These are phyloP conservation scores for Phytophthora hibernalis DNA, from an alignment of 352 stramenopile genomes.

Conservation along the genomic window DNA sequence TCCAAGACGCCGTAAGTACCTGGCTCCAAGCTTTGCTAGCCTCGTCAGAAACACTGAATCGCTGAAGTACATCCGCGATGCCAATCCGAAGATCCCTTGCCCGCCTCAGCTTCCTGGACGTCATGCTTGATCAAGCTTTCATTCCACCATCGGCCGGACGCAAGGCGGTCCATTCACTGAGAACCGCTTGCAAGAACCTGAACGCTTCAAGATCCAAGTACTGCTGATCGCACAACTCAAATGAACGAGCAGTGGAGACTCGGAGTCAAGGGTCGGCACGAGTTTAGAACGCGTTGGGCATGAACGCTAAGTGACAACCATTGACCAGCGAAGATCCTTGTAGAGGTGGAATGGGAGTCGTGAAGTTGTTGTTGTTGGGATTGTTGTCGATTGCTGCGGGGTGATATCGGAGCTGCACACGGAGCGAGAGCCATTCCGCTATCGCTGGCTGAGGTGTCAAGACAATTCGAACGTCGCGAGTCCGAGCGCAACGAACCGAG, in stretches of 20 bases:
- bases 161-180: no score
- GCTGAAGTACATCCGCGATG: conserved; percentile 1
- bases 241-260: conserved; percentile 21
- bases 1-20: conserved; percentile 1
- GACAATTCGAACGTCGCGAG: conserved; percentile 19
- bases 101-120: conserved; percentile 5
- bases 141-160: no score
- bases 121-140: not conserved
- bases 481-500: conserved; percentile 1
- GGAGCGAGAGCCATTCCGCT: conserved; percentile 16
- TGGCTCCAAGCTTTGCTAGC: conserved; percentile 5
- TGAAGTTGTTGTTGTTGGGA: conserved; percentile 13
- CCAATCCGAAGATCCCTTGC: conserved; percentile 8
- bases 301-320: not conserved
- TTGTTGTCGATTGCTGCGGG: not conserved
- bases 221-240: conserved; percentile 4
- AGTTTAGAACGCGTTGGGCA: no score
- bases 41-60: no score
- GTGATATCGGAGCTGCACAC: conserved; percentile 30
- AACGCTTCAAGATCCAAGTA: no score
- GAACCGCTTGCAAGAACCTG: no score
- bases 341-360: conserved; percentile 6
- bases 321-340: conserved; percentile 6
- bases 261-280: conserved; percentile 17
- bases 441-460: conserved; percentile 18